phyloP scores from a whole-genome alignment of 208 protist genomes.

The Wallacemonas sp. region DNA sequence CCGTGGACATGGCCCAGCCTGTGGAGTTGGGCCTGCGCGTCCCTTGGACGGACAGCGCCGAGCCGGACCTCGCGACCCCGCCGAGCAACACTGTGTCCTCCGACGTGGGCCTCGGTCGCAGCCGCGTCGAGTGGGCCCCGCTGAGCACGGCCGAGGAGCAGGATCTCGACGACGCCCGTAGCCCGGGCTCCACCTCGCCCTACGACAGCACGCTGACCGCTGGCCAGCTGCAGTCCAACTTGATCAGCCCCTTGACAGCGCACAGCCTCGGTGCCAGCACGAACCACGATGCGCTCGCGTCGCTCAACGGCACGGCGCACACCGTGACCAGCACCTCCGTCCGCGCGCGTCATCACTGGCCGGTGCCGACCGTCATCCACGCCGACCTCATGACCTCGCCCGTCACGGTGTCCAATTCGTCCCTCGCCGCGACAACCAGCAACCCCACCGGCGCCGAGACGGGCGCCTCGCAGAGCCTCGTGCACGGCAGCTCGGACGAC shows the following conservation, averaged over 20 bases:
- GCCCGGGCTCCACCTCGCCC: neutral
- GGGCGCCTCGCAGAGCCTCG: too few relatives aligned
- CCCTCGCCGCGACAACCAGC: neutral
- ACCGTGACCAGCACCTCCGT: neutral
- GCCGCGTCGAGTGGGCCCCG: slow-evolving; percentile 3
- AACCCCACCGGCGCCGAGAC: too few relatives aligned
- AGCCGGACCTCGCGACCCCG: too few relatives aligned
- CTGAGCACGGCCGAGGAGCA: neutral
- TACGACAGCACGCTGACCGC: neutral
- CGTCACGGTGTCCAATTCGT: slow-evolving; percentile 7
- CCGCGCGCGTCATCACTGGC: neutral
- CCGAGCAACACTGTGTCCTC: neutral
- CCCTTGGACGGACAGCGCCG: too few relatives aligned
- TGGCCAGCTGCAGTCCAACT: neutral
- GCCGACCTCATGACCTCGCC: neutral
- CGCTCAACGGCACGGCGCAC: slow-evolving; percentile 1
- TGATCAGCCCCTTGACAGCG: slow-evolving; percentile 10
- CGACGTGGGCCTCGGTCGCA: neutral
- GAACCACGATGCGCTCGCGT: neutral
- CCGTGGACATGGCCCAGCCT: too few relatives aligned
- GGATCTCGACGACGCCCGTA: neutral
- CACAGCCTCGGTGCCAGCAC: slow-evolving; percentile 3
- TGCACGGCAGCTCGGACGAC: neutral
- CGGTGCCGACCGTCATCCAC: neutral
- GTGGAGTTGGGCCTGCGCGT: too few relatives aligned